Conservation (phyloP, 176 grass and related monocot species). For the Echinochloa phyllopogon region DNA sequence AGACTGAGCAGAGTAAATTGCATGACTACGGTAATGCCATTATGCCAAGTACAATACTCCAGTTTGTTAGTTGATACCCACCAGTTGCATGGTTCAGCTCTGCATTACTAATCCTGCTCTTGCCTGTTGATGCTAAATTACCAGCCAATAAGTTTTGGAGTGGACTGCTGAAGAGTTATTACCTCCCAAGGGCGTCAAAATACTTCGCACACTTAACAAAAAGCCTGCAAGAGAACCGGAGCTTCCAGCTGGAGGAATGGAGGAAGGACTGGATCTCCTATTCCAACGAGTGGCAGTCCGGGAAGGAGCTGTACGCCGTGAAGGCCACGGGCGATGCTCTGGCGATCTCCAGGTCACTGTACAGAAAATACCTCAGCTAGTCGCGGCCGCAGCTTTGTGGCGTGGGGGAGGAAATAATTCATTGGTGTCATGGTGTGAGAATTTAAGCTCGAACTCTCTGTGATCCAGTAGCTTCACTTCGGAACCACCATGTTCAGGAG, state of each 20-base stretch:
- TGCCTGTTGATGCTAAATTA: background rate
- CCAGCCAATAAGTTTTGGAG: slow-evolving; percentile 97
- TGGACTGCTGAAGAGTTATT: slow-evolving; percentile 87
- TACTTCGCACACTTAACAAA: slow-evolving; percentile 71
- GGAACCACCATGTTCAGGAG: background rate
- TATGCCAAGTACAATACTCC: slow-evolving; percentile 10
- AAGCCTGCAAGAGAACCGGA: slow-evolving; percentile 68
- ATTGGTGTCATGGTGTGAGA: background rate
- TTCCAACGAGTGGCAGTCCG: slow-evolving; percentile 78
- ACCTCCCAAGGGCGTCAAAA: slow-evolving; percentile 83
- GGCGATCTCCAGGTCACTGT: slow-evolving; percentile 72
- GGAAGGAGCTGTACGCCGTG: slow-evolving; percentile 60
- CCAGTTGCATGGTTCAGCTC: background rate
- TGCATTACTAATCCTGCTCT: background rate
- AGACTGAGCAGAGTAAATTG: slow-evolving; percentile 84
- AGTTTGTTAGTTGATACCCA: slow-evolving; percentile 22
- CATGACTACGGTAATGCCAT: slow-evolving; percentile 88
- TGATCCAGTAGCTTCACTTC: background rate
- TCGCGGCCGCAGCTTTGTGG: background rate
- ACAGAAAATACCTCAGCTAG: slow-evolving; percentile 77
- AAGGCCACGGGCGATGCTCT: slow-evolving; percentile 64
- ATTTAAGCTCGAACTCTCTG: background rate
- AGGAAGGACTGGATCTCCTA: slow-evolving; percentile 85
- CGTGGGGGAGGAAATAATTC: background rate
- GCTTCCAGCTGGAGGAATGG: slow-evolving; percentile 82